Percentiles rank a stretch among this genome's conserved stretches.
These are phyloP conservation scores for Alloteropsis angusta DNA, from an alignment of 202 grass and related monocot genomes.

Conservation along the genomic window DNA sequence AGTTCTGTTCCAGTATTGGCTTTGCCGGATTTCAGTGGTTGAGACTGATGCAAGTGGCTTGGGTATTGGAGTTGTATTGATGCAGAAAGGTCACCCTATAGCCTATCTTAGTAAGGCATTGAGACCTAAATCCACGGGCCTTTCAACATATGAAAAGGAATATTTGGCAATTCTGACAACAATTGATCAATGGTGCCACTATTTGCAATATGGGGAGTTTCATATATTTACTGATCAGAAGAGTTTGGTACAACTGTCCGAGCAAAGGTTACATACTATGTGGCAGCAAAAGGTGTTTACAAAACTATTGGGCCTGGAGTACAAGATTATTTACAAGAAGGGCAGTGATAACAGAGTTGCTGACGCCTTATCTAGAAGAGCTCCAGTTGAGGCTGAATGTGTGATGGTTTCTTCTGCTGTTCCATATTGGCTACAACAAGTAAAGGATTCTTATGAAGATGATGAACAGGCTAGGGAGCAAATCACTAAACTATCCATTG, in stretches of 20 bases:
- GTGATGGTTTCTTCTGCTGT: background rate
- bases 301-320: background rate
- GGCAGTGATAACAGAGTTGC: background rate
- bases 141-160: background rate
- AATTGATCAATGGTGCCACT: background rate
- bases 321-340: background rate
- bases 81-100: no score
- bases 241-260: background rate
- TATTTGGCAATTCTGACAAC: background rate
- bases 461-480: no score
- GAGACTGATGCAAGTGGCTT: background rate
- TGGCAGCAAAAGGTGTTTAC: background rate
- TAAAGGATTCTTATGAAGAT: no score
- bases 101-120: background rate
- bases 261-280: background rate
- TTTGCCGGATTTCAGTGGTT: no score
- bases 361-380: background rate
- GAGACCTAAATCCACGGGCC: background rate
- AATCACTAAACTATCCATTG: background rate
- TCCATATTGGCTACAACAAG: background rate
- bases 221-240: background rate
- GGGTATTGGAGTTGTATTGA: background rate
- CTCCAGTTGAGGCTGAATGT: accelerated
- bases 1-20: no score
- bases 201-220: background rate